Evolutionary conservation across 1,284 basidiomycete species (phyloP).

Genomic region (Phenoliferia sp.): DNA sequence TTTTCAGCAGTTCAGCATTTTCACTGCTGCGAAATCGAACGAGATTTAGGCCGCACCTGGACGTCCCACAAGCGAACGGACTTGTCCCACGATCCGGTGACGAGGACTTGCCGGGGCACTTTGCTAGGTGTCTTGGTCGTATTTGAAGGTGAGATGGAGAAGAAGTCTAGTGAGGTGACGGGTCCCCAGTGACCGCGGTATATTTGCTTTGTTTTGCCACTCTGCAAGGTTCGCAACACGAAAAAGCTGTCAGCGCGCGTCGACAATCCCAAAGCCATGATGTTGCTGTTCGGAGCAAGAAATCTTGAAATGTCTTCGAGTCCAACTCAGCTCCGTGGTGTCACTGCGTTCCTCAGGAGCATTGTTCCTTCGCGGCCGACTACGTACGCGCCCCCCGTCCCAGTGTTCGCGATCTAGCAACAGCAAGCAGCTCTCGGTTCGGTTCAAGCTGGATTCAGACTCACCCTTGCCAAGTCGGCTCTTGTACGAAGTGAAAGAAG

Average conservation of each 20-base stretch:
- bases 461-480: too few species aligned
- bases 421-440: too few species aligned
- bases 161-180: slow-evolving; percentile 72
- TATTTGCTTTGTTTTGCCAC: slow-evolving; percentile 66
- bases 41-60: slow-evolving; percentile 49
- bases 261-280: slow-evolving; percentile 6
- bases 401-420: background rate
- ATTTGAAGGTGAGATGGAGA: slow-evolving; percentile 29
- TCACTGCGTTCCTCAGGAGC: too few species aligned
- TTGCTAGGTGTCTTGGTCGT: slow-evolving; percentile 41
- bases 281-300: background rate
- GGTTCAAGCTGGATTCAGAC: too few species aligned
- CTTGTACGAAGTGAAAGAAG: background rate
- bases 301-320: too few species aligned
- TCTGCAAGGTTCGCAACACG: slow-evolving; percentile 48
- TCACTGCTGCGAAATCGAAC: background rate
- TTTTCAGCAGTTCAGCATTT: background rate
- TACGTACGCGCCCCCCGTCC: background rate
- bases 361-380: too few species aligned
- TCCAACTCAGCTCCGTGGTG: too few species aligned
- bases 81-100: slow-evolving; percentile 91
- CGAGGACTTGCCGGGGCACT: slow-evolving; percentile 45
- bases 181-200: slow-evolving; percentile 79
- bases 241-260: slow-evolving; percentile 6
- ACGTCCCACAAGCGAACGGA: slow-evolving; percentile 78